phyloP scores from a whole-genome alignment of 176 grass and related monocot species.

The Lolium rigidum region DNA sequence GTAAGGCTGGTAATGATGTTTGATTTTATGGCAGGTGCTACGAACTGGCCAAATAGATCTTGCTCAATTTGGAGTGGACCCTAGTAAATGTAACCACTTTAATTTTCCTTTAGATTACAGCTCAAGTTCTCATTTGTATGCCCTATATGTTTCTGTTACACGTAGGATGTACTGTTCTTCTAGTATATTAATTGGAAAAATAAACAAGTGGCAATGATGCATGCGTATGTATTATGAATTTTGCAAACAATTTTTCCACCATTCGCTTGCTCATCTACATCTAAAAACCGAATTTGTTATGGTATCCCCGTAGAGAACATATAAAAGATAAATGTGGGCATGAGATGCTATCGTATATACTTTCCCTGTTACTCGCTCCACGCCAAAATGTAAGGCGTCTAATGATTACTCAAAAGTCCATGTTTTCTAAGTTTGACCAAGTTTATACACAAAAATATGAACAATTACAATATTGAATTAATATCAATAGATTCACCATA shows the following conservation, averaged over 20 bases:
- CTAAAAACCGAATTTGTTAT: not conserved
- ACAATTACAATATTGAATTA: too few relatives aligned
- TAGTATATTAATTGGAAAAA: not conserved
- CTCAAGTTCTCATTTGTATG: constrained; percentile 13
- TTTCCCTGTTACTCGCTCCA: not conserved
- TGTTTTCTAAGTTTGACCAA: too few relatives aligned
- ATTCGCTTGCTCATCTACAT: constrained; percentile 8
- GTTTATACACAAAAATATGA: too few relatives aligned
- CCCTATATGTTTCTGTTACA: not conserved
- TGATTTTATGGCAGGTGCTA: constrained; percentile 66
- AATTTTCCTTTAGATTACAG: not conserved
- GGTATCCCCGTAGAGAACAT: constrained; percentile 1
- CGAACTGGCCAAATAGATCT: constrained; percentile 92
- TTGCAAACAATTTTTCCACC: not conserved
- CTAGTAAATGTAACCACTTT: constrained; percentile 80
- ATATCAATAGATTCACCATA: too few relatives aligned
- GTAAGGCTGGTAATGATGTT: constrained; percentile 37
- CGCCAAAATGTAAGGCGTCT: too few relatives aligned
- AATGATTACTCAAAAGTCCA: too few relatives aligned
- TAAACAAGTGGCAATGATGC: not conserved
- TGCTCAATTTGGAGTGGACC: constrained; percentile 89
- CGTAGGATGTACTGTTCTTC: not conserved
- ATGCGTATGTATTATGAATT: not conserved
- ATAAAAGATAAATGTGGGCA: constrained; percentile 1
- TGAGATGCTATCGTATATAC: not conserved